These are phyloP conservation scores for Diaporthe citrichinensis DNA, from an alignment of 2,329 filamentous ascomycete species.

Conservation along the genomic window DNA sequence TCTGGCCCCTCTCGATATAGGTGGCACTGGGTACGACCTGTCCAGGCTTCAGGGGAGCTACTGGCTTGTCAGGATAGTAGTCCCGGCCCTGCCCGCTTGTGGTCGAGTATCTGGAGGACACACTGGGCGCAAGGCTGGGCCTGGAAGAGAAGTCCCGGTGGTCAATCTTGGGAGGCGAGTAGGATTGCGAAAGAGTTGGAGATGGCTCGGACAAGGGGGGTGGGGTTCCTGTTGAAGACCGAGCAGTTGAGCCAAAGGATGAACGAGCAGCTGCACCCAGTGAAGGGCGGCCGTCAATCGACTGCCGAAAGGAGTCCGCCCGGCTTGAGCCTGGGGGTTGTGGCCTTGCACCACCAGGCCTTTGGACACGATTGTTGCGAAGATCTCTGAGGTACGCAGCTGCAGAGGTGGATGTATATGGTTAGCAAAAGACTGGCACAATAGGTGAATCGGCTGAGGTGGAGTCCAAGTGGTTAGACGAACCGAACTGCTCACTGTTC, in stretches of 20 bases:
- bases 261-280: slow-evolving; percentile 49
- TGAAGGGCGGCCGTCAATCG: slow-evolving; percentile 49
- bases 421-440: slow-evolving; percentile 39
- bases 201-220: slow-evolving; percentile 45
- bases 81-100: slow-evolving; percentile 62
- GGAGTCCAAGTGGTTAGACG: slow-evolving; percentile 45
- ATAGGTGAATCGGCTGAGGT: neutral
- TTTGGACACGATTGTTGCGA: slow-evolving; percentile 75
- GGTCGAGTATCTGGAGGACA: slow-evolving; percentile 66
- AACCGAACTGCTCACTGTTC: slow-evolving; percentile 78
- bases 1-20: slow-evolving; percentile 80
- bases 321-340: slow-evolving; percentile 57
- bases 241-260: slow-evolving; percentile 52
- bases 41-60: slow-evolving; percentile 66
- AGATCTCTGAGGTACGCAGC: slow-evolving; percentile 80
- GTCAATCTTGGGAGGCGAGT: slow-evolving; percentile 42
- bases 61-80: slow-evolving; percentile 63
- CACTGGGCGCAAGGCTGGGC: slow-evolving; percentile 62
- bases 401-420: slow-evolving; percentile 52
- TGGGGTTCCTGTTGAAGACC: slow-evolving; percentile 47
- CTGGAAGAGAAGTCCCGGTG: slow-evolving; percentile 46
- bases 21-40: slow-evolving; percentile 75
- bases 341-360: slow-evolving; percentile 80
- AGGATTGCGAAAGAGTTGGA: slow-evolving; percentile 39
- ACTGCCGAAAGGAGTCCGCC: slow-evolving; percentile 52